Conservation (phyloP, 805 yeast genomes). For the Wickerhamiella alocasiicola region DNA sequence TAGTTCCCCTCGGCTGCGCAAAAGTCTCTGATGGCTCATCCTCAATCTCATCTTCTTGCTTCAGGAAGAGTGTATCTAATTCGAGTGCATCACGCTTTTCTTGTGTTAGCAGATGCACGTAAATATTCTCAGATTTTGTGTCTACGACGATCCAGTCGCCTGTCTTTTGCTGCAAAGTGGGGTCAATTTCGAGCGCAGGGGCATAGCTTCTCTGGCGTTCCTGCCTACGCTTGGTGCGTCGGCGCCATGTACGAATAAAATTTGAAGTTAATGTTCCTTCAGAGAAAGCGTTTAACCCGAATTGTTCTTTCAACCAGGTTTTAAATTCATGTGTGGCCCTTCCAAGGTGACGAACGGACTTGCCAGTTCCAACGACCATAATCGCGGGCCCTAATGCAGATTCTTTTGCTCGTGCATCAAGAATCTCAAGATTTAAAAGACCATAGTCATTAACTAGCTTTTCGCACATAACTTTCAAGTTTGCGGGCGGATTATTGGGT, state of each 20-base stretch:
- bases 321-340: constrained; percentile 54
- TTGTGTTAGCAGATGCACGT: constrained; percentile 60
- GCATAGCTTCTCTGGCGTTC: constrained; percentile 40
- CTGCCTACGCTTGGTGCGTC: constrained; percentile 39
- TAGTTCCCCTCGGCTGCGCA: constrained; percentile 6
- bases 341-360: constrained; percentile 60
- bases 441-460: constrained; percentile 52
- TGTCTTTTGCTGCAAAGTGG: constrained; percentile 31
- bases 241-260: constrained; percentile 38
- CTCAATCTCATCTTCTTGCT: background rate
- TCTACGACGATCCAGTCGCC: constrained; percentile 82
- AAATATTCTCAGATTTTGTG: constrained; percentile 47
- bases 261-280: constrained; percentile 64
- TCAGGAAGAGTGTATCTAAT: constrained; percentile 32
- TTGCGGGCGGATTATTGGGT: constrained; percentile 47
- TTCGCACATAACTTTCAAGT: constrained; percentile 35
- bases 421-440: constrained; percentile 44
- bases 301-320: constrained; percentile 43
- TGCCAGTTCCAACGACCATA: constrained; percentile 62
- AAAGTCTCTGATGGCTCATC: background rate
- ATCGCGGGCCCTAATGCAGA: constrained; percentile 32
- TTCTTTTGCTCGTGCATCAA: constrained; percentile 41
- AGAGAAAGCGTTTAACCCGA: constrained; percentile 35
- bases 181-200: constrained; percentile 42
- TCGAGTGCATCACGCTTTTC: constrained; percentile 56